These are phyloP conservation scores for Onygenales sp. DNA, from an alignment of 2,329 filamentous ascomycete genomes.

Conservation along the genomic window DNA sequence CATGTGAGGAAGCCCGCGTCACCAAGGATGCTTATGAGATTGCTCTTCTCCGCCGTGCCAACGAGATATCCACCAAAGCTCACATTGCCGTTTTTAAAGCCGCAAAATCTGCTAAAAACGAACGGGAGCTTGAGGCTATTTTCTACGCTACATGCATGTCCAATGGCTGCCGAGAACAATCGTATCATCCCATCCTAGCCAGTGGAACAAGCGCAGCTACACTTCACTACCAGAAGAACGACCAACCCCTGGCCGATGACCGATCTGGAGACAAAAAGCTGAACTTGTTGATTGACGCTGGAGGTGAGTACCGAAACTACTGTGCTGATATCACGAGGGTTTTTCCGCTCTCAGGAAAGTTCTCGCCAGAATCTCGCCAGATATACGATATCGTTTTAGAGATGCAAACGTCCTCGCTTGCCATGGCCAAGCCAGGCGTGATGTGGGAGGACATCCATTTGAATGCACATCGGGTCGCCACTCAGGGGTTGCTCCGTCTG, in stretches of 20 bases:
- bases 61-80: conserved; percentile 65
- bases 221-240: conserved; percentile 77
- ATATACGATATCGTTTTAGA: conserved; percentile 69
- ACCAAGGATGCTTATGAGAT: conserved; percentile 84
- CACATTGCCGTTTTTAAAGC: conserved; percentile 63
- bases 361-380: conserved; percentile 56
- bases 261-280: conserved; percentile 41
- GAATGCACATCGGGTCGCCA: conserved; percentile 62
- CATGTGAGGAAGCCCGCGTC: conserved; percentile 72
- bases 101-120: conserved; percentile 57
- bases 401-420: conserved; percentile 73
- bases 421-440: conserved; percentile 57
- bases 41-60: conserved; percentile 69
- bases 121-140: conserved; percentile 72
- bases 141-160: conserved; percentile 66
- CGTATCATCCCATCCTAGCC: conserved; percentile 84
- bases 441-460: conserved; percentile 64
- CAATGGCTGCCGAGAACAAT: conserved; percentile 63
- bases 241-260: conserved; percentile 54
- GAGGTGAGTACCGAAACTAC: conserved; percentile 76
- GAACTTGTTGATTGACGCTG: conserved; percentile 76
- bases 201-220: conserved; percentile 74
- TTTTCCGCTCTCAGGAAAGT: conserved; percentile 65
- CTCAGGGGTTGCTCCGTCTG: conserved; percentile 58
- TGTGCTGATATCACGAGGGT: conserved; percentile 86